Evolutionary conservation across 176 grass and related monocot species (phyloP), one percentile per base, ranked within the genome.

Genomic region (Secale cereale): DNA sequence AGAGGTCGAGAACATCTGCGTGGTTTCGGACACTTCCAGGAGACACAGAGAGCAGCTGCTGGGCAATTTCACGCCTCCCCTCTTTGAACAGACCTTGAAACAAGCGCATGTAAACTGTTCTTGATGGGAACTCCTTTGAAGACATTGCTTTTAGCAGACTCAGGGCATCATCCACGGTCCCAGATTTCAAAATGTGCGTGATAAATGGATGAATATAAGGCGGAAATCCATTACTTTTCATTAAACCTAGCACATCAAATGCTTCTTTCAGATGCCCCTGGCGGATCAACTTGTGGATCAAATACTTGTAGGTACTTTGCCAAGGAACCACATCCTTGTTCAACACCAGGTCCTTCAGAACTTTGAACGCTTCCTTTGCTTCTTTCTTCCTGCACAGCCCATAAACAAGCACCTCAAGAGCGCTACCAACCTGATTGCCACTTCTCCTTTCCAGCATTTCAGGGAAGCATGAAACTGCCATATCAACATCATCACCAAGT

Each of bases 231-330:
- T 91, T 23, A 76, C 30, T 85, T 82, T 97, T 94, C 94, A 97
- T 97, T 82, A 94, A 83, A 61, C 66, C 81, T 43, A 92, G 41
- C 78, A 86, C 68, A 15, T 71, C 78, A 70, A 82, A 97, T 80
- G 92, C 86, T 90, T 89, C 88, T 86, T 90, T 86, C 27, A 89
- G 65, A 82, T 59, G 72, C 62, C 86, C 84, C 65, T 91, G 77
- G 74, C 31, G 30, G 20, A 89, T 57, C 86, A 94, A 75, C 40
- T 65, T 94, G 54, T 92, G 77, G 37, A 97, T 86, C 60, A 97
- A 85, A 66, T 82, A 85, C 82, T 89, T 97, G 66, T 94, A 97
- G 50, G 94, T 94, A 63, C 70, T 87, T 83, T 92, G 92, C 90
- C 74, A 92, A 76, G 88, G 88, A 79, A 71, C 60, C 31, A 92